These are phyloP conservation scores for Ehretia macrophylla DNA, from an alignment of 257 asterid species.

Conservation along the genomic window DNA sequence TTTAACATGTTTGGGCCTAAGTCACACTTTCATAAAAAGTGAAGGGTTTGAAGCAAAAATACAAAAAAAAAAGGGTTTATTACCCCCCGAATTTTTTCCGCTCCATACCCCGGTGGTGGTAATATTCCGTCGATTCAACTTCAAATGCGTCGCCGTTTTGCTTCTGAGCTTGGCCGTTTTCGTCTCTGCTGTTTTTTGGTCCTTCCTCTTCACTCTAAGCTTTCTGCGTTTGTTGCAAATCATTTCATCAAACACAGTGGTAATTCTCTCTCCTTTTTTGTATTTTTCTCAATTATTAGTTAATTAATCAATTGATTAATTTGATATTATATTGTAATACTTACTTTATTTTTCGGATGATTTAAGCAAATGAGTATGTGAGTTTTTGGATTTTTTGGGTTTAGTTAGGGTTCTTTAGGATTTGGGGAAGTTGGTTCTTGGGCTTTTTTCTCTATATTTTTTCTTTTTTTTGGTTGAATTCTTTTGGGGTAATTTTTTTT, in stretches of 20 bases:
- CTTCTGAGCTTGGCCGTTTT: conserved; percentile 44
- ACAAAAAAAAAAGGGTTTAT: no score
- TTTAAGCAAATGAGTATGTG: not conserved
- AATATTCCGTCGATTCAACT: conserved; percentile 27
- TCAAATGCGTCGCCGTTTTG: conserved; percentile 59
- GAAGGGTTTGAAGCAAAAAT: no score
- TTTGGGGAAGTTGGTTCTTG: not conserved
- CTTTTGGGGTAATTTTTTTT: not conserved
- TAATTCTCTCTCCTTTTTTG: conserved; percentile 18
- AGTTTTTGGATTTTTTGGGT: not conserved
- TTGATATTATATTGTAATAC: no score
- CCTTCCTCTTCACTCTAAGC: conserved; percentile 37
- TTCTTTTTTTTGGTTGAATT: not conserved
- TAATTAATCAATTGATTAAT: no score
- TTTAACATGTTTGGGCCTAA: no score
- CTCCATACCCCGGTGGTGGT: conserved; percentile 34
- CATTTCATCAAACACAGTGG: conserved; percentile 51
- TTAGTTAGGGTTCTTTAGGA: not conserved
- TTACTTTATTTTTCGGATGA: no score
- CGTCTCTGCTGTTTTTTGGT: conserved; percentile 49
- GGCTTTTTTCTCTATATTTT: not conserved
- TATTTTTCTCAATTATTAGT: not conserved
- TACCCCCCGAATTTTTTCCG: no score
- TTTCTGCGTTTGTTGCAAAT: conserved; percentile 53
- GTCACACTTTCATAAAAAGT: no score